These are phyloP conservation scores for Suillus occidentalis DNA, from an alignment of 768 basidiomycete species.

Conservation along the genomic window DNA sequence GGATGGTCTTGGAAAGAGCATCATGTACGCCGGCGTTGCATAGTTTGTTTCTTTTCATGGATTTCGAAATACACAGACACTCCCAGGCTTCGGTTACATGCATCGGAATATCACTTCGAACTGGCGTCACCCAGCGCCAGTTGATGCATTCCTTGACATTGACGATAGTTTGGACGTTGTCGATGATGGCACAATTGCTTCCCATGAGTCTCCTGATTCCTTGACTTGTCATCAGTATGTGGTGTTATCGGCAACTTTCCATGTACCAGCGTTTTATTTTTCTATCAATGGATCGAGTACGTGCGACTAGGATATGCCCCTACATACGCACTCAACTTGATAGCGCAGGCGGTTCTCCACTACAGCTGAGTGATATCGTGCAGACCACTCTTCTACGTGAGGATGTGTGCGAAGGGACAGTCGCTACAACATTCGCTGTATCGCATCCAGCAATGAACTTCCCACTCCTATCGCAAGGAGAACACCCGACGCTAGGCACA, in stretches of 20 bases:
- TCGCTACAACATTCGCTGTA: slow-evolving; percentile 55
- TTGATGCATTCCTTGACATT: slow-evolving; percentile 15
- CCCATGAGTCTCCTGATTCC: slow-evolving; percentile 23
- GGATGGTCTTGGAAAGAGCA: slow-evolving; percentile 69
- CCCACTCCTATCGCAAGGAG: slow-evolving; percentile 82
- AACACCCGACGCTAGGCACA: slow-evolving; percentile 75
- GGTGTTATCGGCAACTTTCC: slow-evolving; percentile 76
- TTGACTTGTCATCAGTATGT: slow-evolving; percentile 63
- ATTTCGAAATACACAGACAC: slow-evolving; percentile 26
- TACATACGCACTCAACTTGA: slow-evolving; percentile 13
- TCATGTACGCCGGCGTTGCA: slow-evolving; percentile 39
- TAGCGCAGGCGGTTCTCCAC: slow-evolving; percentile 59
- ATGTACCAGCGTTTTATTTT: slow-evolving; percentile 85
- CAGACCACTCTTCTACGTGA: slow-evolving; percentile 59
- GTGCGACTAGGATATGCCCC: slow-evolving; percentile 33
- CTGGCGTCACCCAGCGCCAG: slow-evolving; percentile 6
- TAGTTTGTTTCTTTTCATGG: slow-evolving; percentile 15
- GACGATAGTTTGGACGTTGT: slow-evolving; percentile 15
- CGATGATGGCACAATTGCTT: slow-evolving; percentile 42
- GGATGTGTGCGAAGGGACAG: slow-evolving; percentile 41
- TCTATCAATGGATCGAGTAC: slow-evolving; percentile 63
- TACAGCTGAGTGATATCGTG: slow-evolving; percentile 57
- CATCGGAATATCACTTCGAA: slow-evolving; percentile 35
- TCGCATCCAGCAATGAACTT: slow-evolving; percentile 53
- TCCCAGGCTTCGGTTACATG: slow-evolving; percentile 48